Base-by-base conservation (phyloP, 2,329 filamentous ascomycete species). In the Zymoseptoria ardabiliae region DNA sequence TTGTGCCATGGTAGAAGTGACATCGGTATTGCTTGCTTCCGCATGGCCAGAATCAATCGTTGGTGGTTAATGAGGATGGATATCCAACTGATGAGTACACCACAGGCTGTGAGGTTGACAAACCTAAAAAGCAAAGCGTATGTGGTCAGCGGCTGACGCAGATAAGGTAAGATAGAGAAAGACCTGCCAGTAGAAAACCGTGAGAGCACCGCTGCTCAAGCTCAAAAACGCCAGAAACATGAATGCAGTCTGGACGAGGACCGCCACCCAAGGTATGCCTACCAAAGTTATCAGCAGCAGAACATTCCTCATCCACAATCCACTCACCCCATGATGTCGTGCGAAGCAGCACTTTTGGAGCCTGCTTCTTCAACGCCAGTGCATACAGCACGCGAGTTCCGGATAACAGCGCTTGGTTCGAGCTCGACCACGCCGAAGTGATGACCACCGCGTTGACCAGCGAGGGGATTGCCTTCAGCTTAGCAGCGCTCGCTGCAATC, bases 391-490 rank as follows among this genome's bases (percentile, higher is more conserved):
- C 79, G 49, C 81, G 79, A 3, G 77, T 79, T 1, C 78, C 78
- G 8, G 80, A 74, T 66, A 81, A 81, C 11, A 82, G 71, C 67
- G 80, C 81, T 2, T 78, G 76, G 66, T 83, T 84, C 53, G 78
- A 81, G 8, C 81, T 79, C 0, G 79, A 82, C 74, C 80, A 81
- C 1, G 85, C 86, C 11, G 84, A 87, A 7, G 87, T 88, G 63
- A 91, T 80, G 66, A 88, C 85, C 53, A 87, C 79, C n/a, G 81
- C 84, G 70, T 89, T 89, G 77, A 89, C 85, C 62, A 89, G 81
- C 48, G 79, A 80, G 22, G 85, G 84, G n/a, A 89, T 78, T 1
- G 81, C 81, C 1, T 71, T 69, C 52, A 89, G 82, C 50, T 83
- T 82, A 13, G 84, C 83, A 61, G 83, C 78, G 59, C 80, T 73